Evolutionary conservation across 140 eudicot species (phyloP).

Genomic region (Flaveria floridana): DNA sequence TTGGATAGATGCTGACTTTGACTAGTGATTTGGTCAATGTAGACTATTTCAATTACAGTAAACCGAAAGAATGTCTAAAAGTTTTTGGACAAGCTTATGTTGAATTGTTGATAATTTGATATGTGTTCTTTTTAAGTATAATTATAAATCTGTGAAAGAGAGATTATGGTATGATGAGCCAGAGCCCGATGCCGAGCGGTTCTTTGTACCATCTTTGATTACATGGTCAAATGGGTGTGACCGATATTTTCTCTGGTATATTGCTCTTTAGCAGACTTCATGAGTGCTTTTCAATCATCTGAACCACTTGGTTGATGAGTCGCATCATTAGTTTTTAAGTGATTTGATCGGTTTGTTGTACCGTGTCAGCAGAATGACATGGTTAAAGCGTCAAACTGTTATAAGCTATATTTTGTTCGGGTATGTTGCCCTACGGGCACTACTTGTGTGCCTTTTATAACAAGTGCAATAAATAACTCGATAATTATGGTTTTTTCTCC

Average conservation of each 20-base stretch:
- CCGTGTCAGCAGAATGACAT: slow-evolving; percentile 12
- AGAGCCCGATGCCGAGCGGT: neutral
- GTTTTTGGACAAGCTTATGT: neutral
- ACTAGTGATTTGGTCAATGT: slow-evolving; percentile 13
- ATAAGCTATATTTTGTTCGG: neutral
- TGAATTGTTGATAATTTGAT: neutral
- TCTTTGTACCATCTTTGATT: neutral
- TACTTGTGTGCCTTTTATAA: neutral
- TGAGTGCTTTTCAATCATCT: neutral
- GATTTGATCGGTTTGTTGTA: slow-evolving; percentile 2
- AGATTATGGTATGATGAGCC: neutral
- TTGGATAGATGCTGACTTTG: slow-evolving; percentile 9
- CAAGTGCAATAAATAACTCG: neutral
- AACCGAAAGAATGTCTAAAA: neutral
- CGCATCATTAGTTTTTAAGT: neutral
- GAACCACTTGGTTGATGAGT: neutral
- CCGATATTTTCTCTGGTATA: neutral
- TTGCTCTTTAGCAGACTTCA: neutral
- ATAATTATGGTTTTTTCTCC: neutral
- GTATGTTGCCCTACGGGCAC: neutral
- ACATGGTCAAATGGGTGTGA: neutral
- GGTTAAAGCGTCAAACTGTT: neutral
- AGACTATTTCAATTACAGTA: neutral
- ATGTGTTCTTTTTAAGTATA: neutral
- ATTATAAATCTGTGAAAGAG: neutral